Base-by-base conservation (phyloP, 2,329 filamentous ascomycete genomes). In the Fusarium piperis region DNA sequence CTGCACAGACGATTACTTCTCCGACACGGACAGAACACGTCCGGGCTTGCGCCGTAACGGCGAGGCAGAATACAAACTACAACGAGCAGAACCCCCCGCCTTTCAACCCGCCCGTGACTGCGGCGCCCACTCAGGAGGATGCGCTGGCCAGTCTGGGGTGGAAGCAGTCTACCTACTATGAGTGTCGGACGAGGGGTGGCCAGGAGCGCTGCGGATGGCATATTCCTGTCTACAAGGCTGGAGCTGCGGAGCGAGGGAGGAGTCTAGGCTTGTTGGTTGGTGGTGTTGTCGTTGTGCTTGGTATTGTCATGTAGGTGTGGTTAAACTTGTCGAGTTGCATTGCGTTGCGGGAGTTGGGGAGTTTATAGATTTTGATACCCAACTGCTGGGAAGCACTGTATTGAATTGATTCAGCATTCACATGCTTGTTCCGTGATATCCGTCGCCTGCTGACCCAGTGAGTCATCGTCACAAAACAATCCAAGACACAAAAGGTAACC, bases 121-220 rank as follows among this genome's bases (percentile, higher is more conserved):
- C 79, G 15, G 74, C 78, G n/a, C 76, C 80, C 1, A 75, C 78
- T 28, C 78, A 80, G 36, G 75, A 75, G 35, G 78, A 69, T 3
- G 67, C 68, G 16, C 75, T 79, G 5, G 74, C 77, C 26, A 74
- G 75, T 52, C 71, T 79, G 68, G 80, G 80, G 11, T 80, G 74
- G 71, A 71, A 71, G 53, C 79, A 81, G 63, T 76, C 75, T 30
- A 82, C 80, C 2, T 80, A 76, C 63, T 81, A 81, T 63, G 71
- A 77, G 44, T 82, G 81, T 70, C 71, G 64, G 57, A 81, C 79
- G 41, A 67, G 76, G 26, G 78, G 60, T 44, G 78, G 76, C 11
- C 53, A 65, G n/a, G 76, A 78, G 62, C 77, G 77, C 41, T 81
- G 80, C 62, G 80, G 80, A 7, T 82, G 81, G 80, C 80, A 80